Evolutionary conservation across 73 alveolate genomes (phyloP).

Genomic region (Breviolum minutum): DNA sequence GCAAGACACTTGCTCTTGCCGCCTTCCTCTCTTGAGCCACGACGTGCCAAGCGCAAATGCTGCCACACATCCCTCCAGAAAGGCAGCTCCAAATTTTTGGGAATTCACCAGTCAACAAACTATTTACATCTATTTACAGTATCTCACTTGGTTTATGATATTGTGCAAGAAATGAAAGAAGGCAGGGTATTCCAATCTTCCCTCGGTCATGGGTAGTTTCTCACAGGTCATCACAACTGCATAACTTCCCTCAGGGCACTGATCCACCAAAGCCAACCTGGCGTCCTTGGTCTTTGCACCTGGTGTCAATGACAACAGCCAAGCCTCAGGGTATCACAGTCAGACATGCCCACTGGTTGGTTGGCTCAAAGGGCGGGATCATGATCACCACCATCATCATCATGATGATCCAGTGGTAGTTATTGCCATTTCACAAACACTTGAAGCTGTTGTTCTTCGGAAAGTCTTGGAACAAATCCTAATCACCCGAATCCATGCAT

Average conservation of each 20-base stretch:
- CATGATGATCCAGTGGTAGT: no score
- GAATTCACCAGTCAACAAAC: not conserved
- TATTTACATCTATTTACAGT: no score
- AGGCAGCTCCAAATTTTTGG: not conserved
- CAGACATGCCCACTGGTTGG: not conserved
- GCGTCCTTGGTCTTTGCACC: slow-evolving; percentile 79
- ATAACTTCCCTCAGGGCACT: slow-evolving; percentile 9
- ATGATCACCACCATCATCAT: not conserved
- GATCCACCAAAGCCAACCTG: slow-evolving; percentile 46
- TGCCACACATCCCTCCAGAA: not conserved
- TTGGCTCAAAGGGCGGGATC: not conserved
- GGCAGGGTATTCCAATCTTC: no score
- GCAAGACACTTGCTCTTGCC: slow-evolving; percentile 85
- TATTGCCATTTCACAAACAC: no score
- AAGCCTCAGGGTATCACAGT: slow-evolving; percentile 19
- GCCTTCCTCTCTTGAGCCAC: slow-evolving; percentile 93
- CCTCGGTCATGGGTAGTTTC: not conserved
- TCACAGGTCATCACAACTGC: not conserved
- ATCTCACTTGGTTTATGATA: no score
- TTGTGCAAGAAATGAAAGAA: no score
- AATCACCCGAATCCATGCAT: no score
- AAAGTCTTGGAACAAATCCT: no score
- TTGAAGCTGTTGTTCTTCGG: no score
- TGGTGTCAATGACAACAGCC: slow-evolving; percentile 72
- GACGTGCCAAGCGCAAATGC: not conserved